These are phyloP conservation scores for Pseudopithomyces chartarum DNA, from an alignment of 2,329 filamentous ascomycete genomes.

Conservation along the genomic window DNA sequence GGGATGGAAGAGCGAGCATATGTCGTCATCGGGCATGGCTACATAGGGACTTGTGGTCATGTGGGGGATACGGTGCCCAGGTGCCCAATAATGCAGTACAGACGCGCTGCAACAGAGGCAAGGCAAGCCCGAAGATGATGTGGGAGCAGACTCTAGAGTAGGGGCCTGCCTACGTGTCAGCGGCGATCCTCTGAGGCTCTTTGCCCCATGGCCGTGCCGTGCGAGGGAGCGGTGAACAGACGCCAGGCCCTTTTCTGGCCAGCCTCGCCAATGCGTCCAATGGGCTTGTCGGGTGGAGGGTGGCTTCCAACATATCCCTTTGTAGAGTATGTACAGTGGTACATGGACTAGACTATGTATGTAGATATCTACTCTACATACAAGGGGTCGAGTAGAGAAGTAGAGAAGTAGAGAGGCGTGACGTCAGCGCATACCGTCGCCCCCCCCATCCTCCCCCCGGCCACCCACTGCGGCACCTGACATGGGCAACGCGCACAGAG, in stretches of 20 bases:
- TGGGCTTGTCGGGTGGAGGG: slow-evolving; percentile 1
- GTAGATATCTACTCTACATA: background rate
- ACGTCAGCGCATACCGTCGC: background rate
- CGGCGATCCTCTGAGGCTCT: slow-evolving; percentile 11
- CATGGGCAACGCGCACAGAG: slow-evolving; percentile 4
- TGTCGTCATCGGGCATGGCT: slow-evolving; percentile 8
- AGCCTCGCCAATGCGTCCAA: background rate
- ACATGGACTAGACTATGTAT: too few species aligned
- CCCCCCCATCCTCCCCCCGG: too few species aligned
- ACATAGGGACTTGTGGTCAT: too few species aligned
- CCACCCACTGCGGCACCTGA: background rate
- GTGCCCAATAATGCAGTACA: too few species aligned
- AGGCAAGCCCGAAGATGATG: too few species aligned
- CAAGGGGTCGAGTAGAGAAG: background rate
- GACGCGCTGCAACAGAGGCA: too few species aligned
- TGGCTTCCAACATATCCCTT: too few species aligned
- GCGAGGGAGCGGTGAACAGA: slow-evolving; percentile 4
- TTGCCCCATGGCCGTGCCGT: slow-evolving; percentile 9
- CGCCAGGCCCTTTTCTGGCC: background rate
- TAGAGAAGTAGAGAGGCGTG: background rate
- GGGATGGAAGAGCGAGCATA: background rate
- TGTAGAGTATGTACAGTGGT: too few species aligned
- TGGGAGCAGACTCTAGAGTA: background rate
- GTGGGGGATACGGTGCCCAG: too few species aligned
- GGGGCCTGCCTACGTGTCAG: slow-evolving; percentile 3